Evolutionary conservation across 2,329 filamentous ascomycete genomes (phyloP), one percentile per base, ranked within the genome.

Genomic region (Alternaria triticimaculans): DNA sequence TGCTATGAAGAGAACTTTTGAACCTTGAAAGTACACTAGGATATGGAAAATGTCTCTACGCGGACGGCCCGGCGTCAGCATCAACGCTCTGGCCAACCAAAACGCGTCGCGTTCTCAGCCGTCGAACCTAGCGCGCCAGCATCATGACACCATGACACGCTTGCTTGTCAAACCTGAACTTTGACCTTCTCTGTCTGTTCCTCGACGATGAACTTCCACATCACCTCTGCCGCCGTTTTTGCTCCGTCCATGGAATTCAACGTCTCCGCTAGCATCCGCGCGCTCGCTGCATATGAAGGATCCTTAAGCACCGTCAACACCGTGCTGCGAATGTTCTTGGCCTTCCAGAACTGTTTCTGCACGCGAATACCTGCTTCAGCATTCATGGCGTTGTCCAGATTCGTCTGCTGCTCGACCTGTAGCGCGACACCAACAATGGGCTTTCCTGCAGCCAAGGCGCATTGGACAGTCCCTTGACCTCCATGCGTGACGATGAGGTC

Each of bases 361-460:
- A 77, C 50, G 5, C 75, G 71, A 12, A 77, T 69, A 23, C 72
- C 75, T 14, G 74, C 75, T 15, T 73, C 74, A 14, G 69, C 69
- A 58, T 77, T 71, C 75, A 77, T 77, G 2, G 73, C 74, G 33
- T 77, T 77, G 56, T 77, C 75, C n/a, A 77, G 48, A 43, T 77
- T 77, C 6, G 75, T 77, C 50, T 77, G 75, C 55, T 77, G 75
- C 58, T 77, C 75, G 28, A 77, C 72, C 55, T 77, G 75, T 45
- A 76, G 60, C 23, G 74, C 75, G 28, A 77, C 75, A 4, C 75
- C 75, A 9, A 77, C 75, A 21, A 77, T 55, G 9, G 75, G 75
- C 57, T 73, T 77, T 20, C 75, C 75, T 6, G 73, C 73, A 4
- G 74, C 74, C 26, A 77, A 53, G 12, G 75, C 72, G 20, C 74